phyloP scores from a whole-genome alignment of 2,329 filamentous ascomycete genomes.

The Leptographium lundbergii region DNA sequence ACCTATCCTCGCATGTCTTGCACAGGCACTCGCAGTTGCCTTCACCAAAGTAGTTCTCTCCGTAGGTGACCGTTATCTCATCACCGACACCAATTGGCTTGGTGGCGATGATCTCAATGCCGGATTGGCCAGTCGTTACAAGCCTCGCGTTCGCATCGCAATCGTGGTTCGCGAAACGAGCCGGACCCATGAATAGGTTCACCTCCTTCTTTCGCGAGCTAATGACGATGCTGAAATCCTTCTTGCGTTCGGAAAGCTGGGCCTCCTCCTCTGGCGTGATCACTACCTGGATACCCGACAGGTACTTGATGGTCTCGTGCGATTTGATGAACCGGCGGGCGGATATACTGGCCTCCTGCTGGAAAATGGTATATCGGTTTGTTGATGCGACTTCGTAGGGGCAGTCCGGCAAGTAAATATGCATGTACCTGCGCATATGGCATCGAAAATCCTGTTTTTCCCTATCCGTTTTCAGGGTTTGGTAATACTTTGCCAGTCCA shows the following conservation, averaged over 20 bases:
- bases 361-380: constrained; percentile 86
- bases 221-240: constrained; percentile 95
- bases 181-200: constrained; percentile 86
- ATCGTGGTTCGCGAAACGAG: constrained; percentile 94
- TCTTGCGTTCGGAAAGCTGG: constrained; percentile 65
- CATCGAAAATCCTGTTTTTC: constrained; percentile 78
- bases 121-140: constrained; percentile 68
- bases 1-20: constrained; percentile 63
- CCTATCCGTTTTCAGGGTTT: constrained; percentile 55
- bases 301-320: constrained; percentile 80
- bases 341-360: constrained; percentile 77
- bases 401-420: constrained; percentile 86
- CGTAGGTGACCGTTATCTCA: constrained; percentile 93
- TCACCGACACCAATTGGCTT: constrained; percentile 75
- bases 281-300: constrained; percentile 80
- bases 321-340: constrained; percentile 68
- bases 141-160: constrained; percentile 85
- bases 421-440: constrained; percentile 81
- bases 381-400: constrained; percentile 86
- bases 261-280: constrained; percentile 88
- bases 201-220: constrained; percentile 84
- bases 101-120: constrained; percentile 81
- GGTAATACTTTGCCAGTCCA: constrained; percentile 60
- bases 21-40: constrained; percentile 94
- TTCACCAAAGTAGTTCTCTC: constrained; percentile 89